Conservation (phyloP, 768 basidiomycete genomes). For the Amanita jacksonii region DNA sequence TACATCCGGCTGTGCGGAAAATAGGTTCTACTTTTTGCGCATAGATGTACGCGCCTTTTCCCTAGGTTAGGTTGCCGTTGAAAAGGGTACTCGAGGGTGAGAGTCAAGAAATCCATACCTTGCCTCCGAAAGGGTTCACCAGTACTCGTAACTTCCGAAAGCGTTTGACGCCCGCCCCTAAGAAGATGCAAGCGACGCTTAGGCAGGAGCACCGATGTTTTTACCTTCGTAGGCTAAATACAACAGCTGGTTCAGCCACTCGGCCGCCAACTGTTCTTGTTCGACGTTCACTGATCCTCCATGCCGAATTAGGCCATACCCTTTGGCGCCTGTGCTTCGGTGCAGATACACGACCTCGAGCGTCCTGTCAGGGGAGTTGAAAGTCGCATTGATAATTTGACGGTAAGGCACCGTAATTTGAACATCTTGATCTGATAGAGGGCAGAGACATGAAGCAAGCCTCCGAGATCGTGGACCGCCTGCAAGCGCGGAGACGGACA, state of each 20-base stretch:
- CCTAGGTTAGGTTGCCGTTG: constrained; percentile 30
- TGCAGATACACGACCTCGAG: constrained; percentile 45
- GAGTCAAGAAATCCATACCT: constrained; percentile 33
- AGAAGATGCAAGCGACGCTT: not conserved
- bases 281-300: constrained; percentile 31
- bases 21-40: constrained; percentile 59
- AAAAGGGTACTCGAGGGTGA: constrained; percentile 2
- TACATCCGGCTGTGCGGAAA: constrained; percentile 55
- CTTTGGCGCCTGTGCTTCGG: constrained; percentile 30
- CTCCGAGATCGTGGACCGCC: not conserved
- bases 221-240: constrained; percentile 54
- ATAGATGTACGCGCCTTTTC: constrained; percentile 48
- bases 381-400: constrained; percentile 47
- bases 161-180: constrained; percentile 41
- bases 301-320: constrained; percentile 30
- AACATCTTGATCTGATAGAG: not conserved
- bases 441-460: not conserved
- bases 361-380: constrained; percentile 20
- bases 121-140: constrained; percentile 77
- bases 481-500: constrained; percentile 14
- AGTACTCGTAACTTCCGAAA: constrained; percentile 53
- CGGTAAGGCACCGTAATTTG: constrained; percentile 20
- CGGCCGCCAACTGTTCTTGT: constrained; percentile 23
- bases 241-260: constrained; percentile 51
- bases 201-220: constrained; percentile 9